These are phyloP conservation scores for Trichoderma arundinaceum DNA, from an alignment of 2,329 filamentous ascomycete genomes.

Conservation along the genomic window DNA sequence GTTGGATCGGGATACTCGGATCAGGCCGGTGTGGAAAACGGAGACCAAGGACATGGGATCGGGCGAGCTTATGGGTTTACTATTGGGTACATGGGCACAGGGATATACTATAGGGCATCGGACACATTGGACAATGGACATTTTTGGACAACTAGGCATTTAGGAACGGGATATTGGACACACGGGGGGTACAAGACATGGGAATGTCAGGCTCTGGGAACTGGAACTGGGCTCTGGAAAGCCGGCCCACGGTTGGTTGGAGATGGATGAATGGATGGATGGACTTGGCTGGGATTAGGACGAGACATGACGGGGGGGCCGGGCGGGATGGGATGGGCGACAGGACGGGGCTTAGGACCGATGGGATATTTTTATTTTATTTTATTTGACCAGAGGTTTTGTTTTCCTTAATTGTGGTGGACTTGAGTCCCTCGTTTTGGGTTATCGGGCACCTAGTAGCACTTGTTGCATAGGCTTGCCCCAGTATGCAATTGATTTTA, in stretches of 20 bases:
- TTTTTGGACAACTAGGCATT: background rate
- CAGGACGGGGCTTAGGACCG: background rate
- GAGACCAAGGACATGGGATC: constrained; percentile 11
- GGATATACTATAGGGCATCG: background rate
- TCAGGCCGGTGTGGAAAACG: constrained; percentile 13
- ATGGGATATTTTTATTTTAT: background rate
- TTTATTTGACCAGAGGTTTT: background rate
- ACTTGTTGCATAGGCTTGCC: background rate
- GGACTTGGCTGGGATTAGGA: constrained; percentile 4
- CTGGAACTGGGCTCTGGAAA: constrained; percentile 17
- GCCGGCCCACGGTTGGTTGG: constrained; percentile 16
- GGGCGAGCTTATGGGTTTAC: background rate
- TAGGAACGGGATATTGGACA: constrained; percentile 4
- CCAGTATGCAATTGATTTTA: constrained; percentile 7
- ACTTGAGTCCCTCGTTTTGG: constrained; percentile 7
- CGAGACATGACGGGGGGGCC: constrained; percentile 3
- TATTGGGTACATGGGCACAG: constrained; percentile 5
- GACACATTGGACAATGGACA: constrained; percentile 9
- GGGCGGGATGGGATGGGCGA: background rate
- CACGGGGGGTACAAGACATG: constrained; percentile 18
- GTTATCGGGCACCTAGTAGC: background rate
- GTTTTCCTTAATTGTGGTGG: constrained; percentile 1
- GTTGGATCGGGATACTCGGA: constrained; percentile 22
- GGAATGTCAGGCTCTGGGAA: constrained; percentile 16
- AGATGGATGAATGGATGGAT: background rate